Evolutionary conservation across 1,284 basidiomycete species (phyloP).

Genomic region (Ustilago trichophora): DNA sequence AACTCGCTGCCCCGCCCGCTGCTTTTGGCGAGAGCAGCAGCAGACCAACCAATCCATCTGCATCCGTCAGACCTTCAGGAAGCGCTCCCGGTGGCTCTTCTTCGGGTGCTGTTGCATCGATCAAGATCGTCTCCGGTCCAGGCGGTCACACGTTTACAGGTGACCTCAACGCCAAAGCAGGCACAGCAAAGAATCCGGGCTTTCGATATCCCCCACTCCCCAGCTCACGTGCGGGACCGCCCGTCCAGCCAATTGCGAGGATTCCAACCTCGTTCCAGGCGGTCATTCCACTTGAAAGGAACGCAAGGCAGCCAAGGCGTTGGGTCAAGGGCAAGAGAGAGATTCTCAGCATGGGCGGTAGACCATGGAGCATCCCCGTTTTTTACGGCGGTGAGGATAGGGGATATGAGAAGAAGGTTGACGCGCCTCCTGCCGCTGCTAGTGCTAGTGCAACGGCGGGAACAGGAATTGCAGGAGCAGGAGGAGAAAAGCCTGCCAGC

Average conservation of each 20-base stretch:
- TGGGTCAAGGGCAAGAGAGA: conserved; percentile 52
- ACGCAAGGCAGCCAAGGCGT: conserved; percentile 29
- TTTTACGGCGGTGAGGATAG: conserved; percentile 51
- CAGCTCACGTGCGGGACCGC: conserved; percentile 36
- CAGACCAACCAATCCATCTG: background rate
- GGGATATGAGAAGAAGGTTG: conserved; percentile 40
- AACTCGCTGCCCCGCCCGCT: conserved; percentile 7
- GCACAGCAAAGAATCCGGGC: conserved; percentile 40
- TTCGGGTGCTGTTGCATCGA: background rate
- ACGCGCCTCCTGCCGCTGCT: background rate
- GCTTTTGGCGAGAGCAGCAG: background rate
- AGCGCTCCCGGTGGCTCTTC: background rate
- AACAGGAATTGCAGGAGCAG: background rate
- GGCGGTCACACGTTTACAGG: conserved; percentile 30
- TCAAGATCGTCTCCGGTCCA: conserved; percentile 39
- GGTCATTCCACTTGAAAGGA: conserved; percentile 49
- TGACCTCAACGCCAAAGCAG: conserved; percentile 39
- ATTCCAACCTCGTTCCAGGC: conserved; percentile 49
- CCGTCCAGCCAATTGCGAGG: conserved; percentile 49
- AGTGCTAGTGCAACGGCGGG: background rate
- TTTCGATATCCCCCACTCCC: conserved; percentile 56
- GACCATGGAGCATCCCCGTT: conserved; percentile 52
- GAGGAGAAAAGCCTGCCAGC: conserved; percentile 3
- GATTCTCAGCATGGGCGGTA: conserved; percentile 54
- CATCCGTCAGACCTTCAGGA: background rate